Evolutionary conservation across 2,329 filamentous ascomycete genomes (phyloP).

Genomic region (Helminthosporium solani): DNA sequence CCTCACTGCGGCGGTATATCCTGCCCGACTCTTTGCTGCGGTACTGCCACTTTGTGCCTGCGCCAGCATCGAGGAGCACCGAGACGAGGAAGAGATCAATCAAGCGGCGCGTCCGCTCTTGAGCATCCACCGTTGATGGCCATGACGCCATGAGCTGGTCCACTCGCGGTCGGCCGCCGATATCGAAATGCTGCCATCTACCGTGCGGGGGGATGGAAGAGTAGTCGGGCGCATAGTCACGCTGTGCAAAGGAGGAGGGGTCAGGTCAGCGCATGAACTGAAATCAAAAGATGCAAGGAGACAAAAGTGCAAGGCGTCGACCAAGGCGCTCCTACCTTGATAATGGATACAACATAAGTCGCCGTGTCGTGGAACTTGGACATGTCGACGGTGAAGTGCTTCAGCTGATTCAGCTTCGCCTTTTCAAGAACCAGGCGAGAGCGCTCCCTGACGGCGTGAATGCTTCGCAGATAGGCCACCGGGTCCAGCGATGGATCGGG

Average conservation of each 20-base stretch:
- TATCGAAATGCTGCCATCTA: constrained; percentile 79
- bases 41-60: constrained; percentile 88
- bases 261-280: constrained; percentile 1
- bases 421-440: constrained; percentile 72
- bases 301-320: too few relatives aligned
- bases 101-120: constrained; percentile 72
- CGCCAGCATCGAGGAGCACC: constrained; percentile 82
- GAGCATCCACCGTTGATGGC: constrained; percentile 66
- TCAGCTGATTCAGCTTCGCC: constrained; percentile 73
- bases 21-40: constrained; percentile 86
- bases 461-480: constrained; percentile 84
- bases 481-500: constrained; percentile 88
- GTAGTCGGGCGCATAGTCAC: constrained; percentile 70
- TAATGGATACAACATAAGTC: constrained; percentile 84
- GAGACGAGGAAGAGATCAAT: constrained; percentile 79
- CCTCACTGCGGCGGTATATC: constrained; percentile 81
- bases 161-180: constrained; percentile 74
- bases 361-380: constrained; percentile 80
- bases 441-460: constrained; percentile 82
- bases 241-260: constrained; percentile 45
- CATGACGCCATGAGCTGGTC: constrained; percentile 70
- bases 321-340: constrained; percentile 91
- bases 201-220: constrained; percentile 80
- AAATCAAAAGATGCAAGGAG: too few relatives aligned
- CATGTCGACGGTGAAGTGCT: constrained; percentile 88